Percentiles rank a stretch among this genome's conserved stretches.
phyloP scores from a whole-genome alignment of 169 alveolate species.

The Babesia sp. region DNA sequence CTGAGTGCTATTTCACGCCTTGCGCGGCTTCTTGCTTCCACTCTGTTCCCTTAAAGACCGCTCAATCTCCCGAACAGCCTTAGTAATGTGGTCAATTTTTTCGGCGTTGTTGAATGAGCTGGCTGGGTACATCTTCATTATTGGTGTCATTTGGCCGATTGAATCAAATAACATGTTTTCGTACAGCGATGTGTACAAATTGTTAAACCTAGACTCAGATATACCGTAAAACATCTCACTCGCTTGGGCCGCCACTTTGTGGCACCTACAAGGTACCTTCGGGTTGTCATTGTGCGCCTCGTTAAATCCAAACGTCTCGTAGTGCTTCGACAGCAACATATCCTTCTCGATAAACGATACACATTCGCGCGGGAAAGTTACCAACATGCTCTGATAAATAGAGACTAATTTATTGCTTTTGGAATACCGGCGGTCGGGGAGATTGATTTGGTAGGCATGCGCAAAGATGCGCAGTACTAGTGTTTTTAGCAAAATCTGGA shows the following conservation, averaged over 20 bases:
- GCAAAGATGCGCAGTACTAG: constrained; percentile 55
- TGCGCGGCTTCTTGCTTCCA: constrained; percentile 14
- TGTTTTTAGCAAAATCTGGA: constrained; percentile 28
- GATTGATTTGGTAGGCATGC: constrained; percentile 63
- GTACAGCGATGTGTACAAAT: constrained; percentile 31
- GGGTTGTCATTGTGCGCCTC: constrained; percentile 64
- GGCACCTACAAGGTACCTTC: constrained; percentile 61
- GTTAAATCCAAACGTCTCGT: constrained; percentile 15
- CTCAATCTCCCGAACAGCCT: constrained; percentile 39
- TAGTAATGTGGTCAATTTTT: constrained; percentile 18
- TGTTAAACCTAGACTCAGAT: constrained; percentile 52
- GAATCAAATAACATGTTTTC: constrained; percentile 37
- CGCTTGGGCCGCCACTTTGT: constrained; percentile 16
- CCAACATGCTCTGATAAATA: constrained; percentile 48
- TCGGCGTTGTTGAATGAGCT: constrained; percentile 4
- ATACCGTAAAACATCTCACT: constrained; percentile 45
- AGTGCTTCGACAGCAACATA: constrained; percentile 56
- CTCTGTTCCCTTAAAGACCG: constrained; percentile 22
- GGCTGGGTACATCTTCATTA: constrained; percentile 17
- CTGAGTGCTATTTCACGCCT: constrained; percentile 8
- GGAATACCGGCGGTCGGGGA: constrained; percentile 15
- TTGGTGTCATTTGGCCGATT: constrained; percentile 36
- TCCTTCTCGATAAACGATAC: constrained; percentile 41
- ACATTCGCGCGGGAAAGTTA: constrained; percentile 41
- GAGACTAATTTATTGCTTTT: constrained; percentile 50